Base-by-base conservation (phyloP, 1,284 basidiomycete genomes). In the Taiwanofungus camphoratus region DNA sequence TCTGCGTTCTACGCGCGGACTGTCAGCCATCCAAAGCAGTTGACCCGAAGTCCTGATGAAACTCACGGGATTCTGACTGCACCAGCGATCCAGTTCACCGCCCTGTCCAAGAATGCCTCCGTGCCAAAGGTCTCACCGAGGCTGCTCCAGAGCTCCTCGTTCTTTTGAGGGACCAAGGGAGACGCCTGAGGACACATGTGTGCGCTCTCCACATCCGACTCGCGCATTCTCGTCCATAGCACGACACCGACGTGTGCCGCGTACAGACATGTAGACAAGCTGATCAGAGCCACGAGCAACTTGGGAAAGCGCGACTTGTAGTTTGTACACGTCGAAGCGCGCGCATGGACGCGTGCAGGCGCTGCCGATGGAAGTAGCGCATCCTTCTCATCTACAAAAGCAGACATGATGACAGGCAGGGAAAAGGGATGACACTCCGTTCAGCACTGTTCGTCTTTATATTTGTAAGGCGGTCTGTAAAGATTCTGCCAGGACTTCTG, bases 41-140 rank as follows among this genome's bases (percentile, higher is more conserved):
- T 30, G 15, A 31, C 22, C 20, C 24, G 18, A 34, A 20, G 42
- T 2, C 27, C 12, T 19, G 19, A 27, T n/a, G n/a, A 12, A 22
- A 60, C 62, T 49, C 47, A 69, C 67, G 65, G 66, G 24, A 70
- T 57, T 31, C 56, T 49, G 5, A 68, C 59, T 1, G 80, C 78
- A 4, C 74, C 77, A 26, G 66, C 66, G 11, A 83, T 62, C 74
- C 73, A 79, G 32, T 73, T 61, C 8, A 77, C 64, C 0, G 76
- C 74, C 41, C 65, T 63, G 11, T 51, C 44, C 54, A 69, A 64
- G 64, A 78, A 81, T 18, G 51, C 59, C 3, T 71, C 59, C 4
- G 70, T 69, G 27, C 57, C 62, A 43, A 71, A 69, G 20, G 62
- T 57, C 22, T 63, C 57, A 31, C 66, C 65, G 29, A 79, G 29